A percentile compares a stretch with the other conserved stretches of the same genome.
Conservation (phyloP, 345 rosid genomes). For the Camelina sativa region DNA sequence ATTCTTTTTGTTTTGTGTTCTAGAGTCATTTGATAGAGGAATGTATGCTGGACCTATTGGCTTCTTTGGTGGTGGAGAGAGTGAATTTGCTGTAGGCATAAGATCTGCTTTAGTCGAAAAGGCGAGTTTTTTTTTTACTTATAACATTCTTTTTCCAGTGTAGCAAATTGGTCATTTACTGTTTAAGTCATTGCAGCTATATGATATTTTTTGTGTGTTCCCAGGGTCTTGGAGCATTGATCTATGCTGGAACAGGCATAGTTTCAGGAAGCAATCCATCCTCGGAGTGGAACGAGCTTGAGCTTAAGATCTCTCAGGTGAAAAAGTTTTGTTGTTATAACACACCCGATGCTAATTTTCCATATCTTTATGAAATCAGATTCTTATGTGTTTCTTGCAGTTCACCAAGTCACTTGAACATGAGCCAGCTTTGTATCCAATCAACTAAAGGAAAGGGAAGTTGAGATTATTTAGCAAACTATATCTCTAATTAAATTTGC, state of each 20-base stretch:
- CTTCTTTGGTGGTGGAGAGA: constrained; percentile 94
- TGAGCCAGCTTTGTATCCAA: constrained; percentile 58
- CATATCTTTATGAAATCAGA: constrained; percentile 10
- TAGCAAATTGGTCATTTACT: constrained; percentile 14
- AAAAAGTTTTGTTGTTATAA: not conserved
- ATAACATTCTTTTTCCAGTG: not conserved
- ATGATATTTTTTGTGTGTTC: constrained; percentile 28
- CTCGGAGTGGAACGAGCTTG: constrained; percentile 88
- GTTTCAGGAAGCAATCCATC: constrained; percentile 83
- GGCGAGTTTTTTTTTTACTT: constrained; percentile 40
- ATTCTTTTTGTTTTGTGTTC: not conserved
- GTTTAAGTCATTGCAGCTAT: constrained; percentile 6
- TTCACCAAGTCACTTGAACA: constrained; percentile 76
- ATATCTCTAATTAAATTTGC: not conserved
- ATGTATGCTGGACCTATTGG: constrained; percentile 98
- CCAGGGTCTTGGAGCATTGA: constrained; percentile 77
- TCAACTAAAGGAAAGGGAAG: constrained; percentile 36
- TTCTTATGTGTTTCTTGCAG: constrained; percentile 46
- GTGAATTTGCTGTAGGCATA: constrained; percentile 93
- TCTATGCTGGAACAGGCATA: constrained; percentile 89
- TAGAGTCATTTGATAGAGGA: constrained; percentile 91
- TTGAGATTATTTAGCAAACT: constrained; percentile 12
- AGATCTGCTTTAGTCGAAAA: constrained; percentile 84
- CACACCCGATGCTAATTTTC: not conserved
- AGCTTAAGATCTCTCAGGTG: constrained; percentile 92